Evolutionary conservation across 371 early-diverging fungal genomes (phyloP), one percentile per base, ranked within the genome.

Genomic region (Phascolomyces articulosus): DNA sequence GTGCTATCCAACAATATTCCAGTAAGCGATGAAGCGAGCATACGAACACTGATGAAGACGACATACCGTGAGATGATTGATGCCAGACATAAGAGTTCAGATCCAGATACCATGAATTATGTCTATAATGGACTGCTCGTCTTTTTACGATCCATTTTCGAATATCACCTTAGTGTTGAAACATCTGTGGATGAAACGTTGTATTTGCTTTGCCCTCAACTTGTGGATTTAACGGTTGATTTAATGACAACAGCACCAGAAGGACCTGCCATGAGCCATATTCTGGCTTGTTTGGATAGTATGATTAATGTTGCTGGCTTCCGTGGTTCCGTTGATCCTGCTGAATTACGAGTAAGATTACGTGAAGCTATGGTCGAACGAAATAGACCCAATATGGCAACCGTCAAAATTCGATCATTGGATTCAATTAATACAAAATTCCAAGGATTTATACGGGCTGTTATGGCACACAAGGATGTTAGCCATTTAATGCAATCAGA

Each of bases 231-330:
- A 16, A 63, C 58, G 2, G 65, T 74, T 1, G 66, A 63, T 4
- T 40, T 77, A 1, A 18, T 77, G 18, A 54, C 66, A 9, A 16
- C 34, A 0, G 60, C 66, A 2, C 65, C 65, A 16, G 48, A 24
- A 47, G 63, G 68, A 13, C 55, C 62, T 0, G 60, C 58, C 4
- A 27, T 72, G 1, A 67, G 71, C 28, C 54, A 67, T 24, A 55
- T 59, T n/a, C 62, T 78, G 10, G 66, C 67, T 0, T 74, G 78
- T 44, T 34, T 78, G 23, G 75, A 78, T 55, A 74, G 74, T 24
- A 78, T 78, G 78, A 67, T 78, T 16, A 78, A 78, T 55, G 71
- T 78, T 0, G 67, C 78, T 21, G 74, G 78, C 0, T 74, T 78
- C 20, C 63, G 69, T 28, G 63, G 69, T 6, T 60, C 51, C 15